Base-by-base conservation (phyloP, 1,139 yeast species). In the Pichia sp. region DNA sequence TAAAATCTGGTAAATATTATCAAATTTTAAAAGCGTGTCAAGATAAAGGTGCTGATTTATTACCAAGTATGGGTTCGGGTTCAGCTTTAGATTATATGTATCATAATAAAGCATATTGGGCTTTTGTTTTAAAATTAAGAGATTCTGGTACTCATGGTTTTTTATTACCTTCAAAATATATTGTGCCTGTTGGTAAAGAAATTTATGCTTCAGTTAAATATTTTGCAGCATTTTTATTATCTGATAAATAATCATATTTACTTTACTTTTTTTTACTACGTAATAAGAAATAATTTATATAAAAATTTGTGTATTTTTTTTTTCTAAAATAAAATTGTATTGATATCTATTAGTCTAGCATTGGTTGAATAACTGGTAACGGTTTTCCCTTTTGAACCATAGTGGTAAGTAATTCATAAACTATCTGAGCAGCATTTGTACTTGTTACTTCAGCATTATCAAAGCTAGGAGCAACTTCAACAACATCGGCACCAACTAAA, bases 141-240 rank as follows among this genome's bases (percentile, higher is more conserved):
- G 96, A 87, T 61, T 77, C 84, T 23, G 96, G 96, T 1, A 75
- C 77, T 45, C 90, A 83, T 59, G 96, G 96, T 1, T 87, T 86
- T 60, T 69, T 87, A 53, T 69, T 87, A 40, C 96, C 96, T 7
- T 59, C 82, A 1, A 76, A 76, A 57, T 78, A 71, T 59, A 87
- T 87, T 50, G 69, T 64, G 26, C 90, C 95, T 0, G 92, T 84
- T 12, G 96, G 95, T 1, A 67, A 70, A 47, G 96, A 87, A 61
- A 73, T 82, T 32, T 78, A 79, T 59, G 76, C 81, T 8, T 82
- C 90, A 7, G 66, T 86, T 34, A 74, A 73, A 56, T 85, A 82
- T 60, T 86, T 86, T 63, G 78, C 87, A 55, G 68, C 71, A 29
- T 86, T 86, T 59, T 73, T 86, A 35, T 60, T 83, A 25, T 41